These are phyloP conservation scores for Misopates orontium DNA, from an alignment of 257 asterid species.

Conservation along the genomic window DNA sequence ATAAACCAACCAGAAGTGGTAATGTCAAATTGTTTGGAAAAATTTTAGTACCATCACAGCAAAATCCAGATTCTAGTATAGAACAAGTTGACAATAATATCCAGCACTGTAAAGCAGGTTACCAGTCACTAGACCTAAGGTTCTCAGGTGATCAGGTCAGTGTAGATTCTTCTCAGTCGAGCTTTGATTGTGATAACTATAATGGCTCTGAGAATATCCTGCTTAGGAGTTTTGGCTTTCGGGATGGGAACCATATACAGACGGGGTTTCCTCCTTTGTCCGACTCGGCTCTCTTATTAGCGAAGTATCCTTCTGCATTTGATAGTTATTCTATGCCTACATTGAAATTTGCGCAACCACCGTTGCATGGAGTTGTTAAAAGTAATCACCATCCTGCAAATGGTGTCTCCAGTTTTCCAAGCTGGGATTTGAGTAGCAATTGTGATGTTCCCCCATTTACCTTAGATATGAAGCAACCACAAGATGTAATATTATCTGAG, in stretches of 20 bases:
- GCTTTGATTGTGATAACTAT: conserved; percentile 43
- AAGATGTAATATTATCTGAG: conserved; percentile 45
- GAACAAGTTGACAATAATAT: conserved; percentile 23
- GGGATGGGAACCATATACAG: conserved; percentile 52
- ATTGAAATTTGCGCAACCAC: conserved; percentile 47
- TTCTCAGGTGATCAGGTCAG: conserved; percentile 10
- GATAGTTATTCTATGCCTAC: conserved; percentile 46
- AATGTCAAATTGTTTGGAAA: conserved; percentile 89
- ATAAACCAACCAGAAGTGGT: conserved; percentile 62
- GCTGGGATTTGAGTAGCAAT: conserved; percentile 43
- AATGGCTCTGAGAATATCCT: conserved; percentile 46
- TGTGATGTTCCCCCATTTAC: conserved; percentile 53
- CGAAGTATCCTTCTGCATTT: conserved; percentile 80
- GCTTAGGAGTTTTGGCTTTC: conserved; percentile 42
- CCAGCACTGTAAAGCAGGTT: conserved; percentile 27
- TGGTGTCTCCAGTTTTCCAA: conserved; percentile 47
- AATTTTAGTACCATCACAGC: conserved; percentile 62
- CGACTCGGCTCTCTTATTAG: conserved; percentile 55
- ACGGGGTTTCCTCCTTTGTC: conserved; percentile 54
- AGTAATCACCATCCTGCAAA: conserved; percentile 41
- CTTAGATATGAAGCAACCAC: conserved; percentile 56
- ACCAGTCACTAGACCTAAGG: conserved; percentile 42
- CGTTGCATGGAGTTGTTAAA: conserved; percentile 35
- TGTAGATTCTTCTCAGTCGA: conserved; percentile 31
- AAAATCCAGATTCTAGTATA: conserved; percentile 38